A percentile compares a stretch with the other conserved stretches of the same genome.
These are phyloP conservation scores for Phytopythium mirpurense DNA, from an alignment of 352 stramenopile genomes.

Conservation along the genomic window DNA sequence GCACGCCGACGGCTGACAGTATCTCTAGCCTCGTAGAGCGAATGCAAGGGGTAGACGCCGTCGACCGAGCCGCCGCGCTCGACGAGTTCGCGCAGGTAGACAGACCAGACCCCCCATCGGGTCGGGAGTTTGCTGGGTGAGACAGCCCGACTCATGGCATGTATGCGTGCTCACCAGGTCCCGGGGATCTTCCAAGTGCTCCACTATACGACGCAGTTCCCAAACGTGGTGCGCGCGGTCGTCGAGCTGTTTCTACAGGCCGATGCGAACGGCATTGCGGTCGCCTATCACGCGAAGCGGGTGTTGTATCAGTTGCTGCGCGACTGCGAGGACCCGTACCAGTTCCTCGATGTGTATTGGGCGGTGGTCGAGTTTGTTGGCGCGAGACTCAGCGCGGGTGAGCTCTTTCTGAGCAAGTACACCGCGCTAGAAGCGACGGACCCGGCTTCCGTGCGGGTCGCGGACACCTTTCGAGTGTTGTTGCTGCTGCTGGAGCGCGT, in stretches of 20 bases:
- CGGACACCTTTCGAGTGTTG: constrained; percentile 44
- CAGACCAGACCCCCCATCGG: no score
- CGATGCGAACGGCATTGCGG: constrained; percentile 4
- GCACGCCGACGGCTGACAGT: constrained; percentile 33
- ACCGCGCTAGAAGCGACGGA: constrained; percentile 9
- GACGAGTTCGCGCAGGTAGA: constrained; percentile 34
- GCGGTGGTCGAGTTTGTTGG: constrained; percentile 42
- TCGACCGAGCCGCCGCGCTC: constrained; percentile 17
- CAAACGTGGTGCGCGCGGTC: constrained; percentile 19
- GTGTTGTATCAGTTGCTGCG: constrained; percentile 36
- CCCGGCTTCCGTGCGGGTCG: constrained; percentile 3
- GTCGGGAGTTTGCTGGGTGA: neutral
- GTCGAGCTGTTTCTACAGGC: constrained; percentile 29
- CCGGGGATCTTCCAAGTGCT: constrained; percentile 45
- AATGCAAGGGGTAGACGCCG: constrained; percentile 13
- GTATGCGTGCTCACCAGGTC: constrained; percentile 22
- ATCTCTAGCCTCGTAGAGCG: constrained; percentile 23
- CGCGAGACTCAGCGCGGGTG: constrained; percentile 12
- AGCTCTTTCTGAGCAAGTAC: constrained; percentile 23
- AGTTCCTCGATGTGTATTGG: constrained; percentile 50
- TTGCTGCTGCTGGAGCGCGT: constrained; percentile 25
- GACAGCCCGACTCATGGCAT: neutral
- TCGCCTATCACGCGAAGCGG: constrained; percentile 16
- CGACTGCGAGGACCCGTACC: constrained; percentile 36
- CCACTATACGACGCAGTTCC: constrained; percentile 39